Evolutionary conservation across 345 rosid species (phyloP), one percentile per base, ranked within the genome.

Genomic region (Eucalyptus regnans): DNA sequence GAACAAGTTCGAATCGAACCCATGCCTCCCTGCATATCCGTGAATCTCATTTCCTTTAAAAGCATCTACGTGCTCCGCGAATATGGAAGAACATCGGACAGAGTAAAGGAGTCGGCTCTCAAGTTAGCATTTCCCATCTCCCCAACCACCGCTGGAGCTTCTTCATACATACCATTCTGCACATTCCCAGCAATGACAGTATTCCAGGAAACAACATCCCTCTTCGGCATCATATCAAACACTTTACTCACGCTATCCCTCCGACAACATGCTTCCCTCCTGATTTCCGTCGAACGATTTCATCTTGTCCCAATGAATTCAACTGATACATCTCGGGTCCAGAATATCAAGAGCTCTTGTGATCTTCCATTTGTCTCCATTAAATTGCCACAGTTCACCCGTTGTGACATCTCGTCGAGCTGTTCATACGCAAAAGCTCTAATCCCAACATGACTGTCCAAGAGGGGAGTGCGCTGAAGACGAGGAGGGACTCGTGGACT

Each of bases 141-240:
- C 90, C 95, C 91, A 89, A 95, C 94, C 96, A 96, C 92, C 90
- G 52, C 87, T 88, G 96, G 88, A 85, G 97, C 97, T 87, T 94
- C 95, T 89, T 92, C 95, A 91, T 93, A 89, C 94, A 92, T 90
- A 25, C 98, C 96, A 87, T 91, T 94, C 71, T 94, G 95, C 20
- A 91, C 98, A 90, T 92, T 92, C 54, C 98, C 97, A 23, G 94
- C 91, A 90, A 96, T 93, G 81, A 96, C 92, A 9, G 97, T 97
- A 88, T 96, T 97, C 96, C 96, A 97, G 1, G 99, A 97, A 87
- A 97, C 97, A 58, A 94, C 88, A 90, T 96, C 98, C 89, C 94
- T 94, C 41, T 80, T 86, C 7, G 97, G 97, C 98, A 96, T 95
- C 91, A 56, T 56, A 87, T 96, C 95, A 66, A 97, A 96, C 79